These are phyloP conservation scores for Hordeum pubiflorum DNA, from an alignment of 202 grass and related monocot species.

Conservation along the genomic window DNA sequence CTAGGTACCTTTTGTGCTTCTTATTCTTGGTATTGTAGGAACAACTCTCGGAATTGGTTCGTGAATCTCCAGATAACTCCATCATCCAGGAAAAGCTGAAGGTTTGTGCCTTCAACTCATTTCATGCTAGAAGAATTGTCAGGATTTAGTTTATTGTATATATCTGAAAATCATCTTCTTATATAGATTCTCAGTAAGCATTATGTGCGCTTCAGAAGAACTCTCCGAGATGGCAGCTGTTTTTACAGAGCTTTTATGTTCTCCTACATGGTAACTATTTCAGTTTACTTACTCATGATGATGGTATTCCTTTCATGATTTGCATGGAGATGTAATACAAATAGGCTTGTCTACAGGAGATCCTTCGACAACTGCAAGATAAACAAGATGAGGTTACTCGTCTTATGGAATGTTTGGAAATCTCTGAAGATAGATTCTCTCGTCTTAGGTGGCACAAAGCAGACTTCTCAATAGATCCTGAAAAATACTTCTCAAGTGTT, in stretches of 20 bases:
- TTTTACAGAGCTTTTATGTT: slow-evolving; percentile 28
- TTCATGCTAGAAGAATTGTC: neutral
- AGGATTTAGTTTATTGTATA: neutral
- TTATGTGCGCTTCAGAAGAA: slow-evolving; percentile 12
- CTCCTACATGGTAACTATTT: slow-evolving; percentile 22
- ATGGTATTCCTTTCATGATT: neutral
- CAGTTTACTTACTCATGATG: neutral
- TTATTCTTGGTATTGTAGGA: neutral
- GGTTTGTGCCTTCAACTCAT: neutral
- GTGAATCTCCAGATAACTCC: neutral
- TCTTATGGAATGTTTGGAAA: slow-evolving; percentile 3
- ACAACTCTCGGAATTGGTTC: neutral
- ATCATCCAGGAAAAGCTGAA: neutral
- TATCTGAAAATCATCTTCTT: neutral
- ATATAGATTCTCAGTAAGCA: slow-evolving; percentile 13
- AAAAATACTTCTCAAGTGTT: slow-evolving; percentile 10
- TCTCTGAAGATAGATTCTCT: neutral
- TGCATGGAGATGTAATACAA: neutral
- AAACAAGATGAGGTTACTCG: slow-evolving; percentile 13
- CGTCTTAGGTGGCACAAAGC: neutral
- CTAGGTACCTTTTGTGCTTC: neutral
- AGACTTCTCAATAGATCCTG: slow-evolving; percentile 5
- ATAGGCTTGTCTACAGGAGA: slow-evolving; percentile 6
- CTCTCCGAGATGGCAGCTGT: neutral
- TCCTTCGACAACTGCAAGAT: slow-evolving; percentile 9